Evolutionary conservation across 1,284 basidiomycete species (phyloP).

Genomic region (Tremellales sp.): DNA sequence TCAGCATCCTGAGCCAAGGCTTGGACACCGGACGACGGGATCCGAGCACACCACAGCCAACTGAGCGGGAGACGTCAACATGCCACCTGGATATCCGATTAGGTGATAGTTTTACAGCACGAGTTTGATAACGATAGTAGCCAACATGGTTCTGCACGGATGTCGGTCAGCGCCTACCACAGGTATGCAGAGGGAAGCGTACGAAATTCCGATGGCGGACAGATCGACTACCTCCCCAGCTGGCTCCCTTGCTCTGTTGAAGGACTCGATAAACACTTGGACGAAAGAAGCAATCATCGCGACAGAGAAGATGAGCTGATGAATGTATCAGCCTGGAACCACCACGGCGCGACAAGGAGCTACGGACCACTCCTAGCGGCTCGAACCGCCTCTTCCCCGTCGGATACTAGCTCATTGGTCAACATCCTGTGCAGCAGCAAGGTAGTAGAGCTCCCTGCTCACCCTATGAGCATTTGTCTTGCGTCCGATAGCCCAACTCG

Average conservation of each 20-base stretch:
- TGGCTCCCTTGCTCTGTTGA: slow-evolving; percentile 44
- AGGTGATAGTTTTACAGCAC: slow-evolving; percentile 47
- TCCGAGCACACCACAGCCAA: slow-evolving; percentile 48
- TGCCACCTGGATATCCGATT: not conserved
- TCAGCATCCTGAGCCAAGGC: slow-evolving; percentile 53
- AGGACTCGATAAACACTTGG: slow-evolving; percentile 53
- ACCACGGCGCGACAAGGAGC: not conserved
- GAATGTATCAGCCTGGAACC: slow-evolving; percentile 1
- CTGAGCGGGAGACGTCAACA: slow-evolving; percentile 12
- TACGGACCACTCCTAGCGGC: slow-evolving; percentile 48
- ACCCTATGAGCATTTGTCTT: slow-evolving; percentile 38
- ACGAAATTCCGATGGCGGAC: slow-evolving; percentile 43
- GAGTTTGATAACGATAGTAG: slow-evolving; percentile 54
- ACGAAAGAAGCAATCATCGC: slow-evolving; percentile 55
- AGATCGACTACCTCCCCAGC: slow-evolving; percentile 38
- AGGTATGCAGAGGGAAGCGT: slow-evolving; percentile 9
- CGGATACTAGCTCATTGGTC: slow-evolving; percentile 44
- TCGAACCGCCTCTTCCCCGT: slow-evolving; percentile 54
- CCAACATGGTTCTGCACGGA: slow-evolving; percentile 50
- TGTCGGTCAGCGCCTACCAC: not conserved
- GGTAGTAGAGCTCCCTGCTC: slow-evolving; percentile 7
- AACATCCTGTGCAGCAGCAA: not conserved
- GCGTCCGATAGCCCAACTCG: slow-evolving; percentile 45
- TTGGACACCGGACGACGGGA: slow-evolving; percentile 46
- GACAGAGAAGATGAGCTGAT: slow-evolving; percentile 54